Percentiles rank a stretch among this genome's conserved stretches.
These are phyloP conservation scores for Geoglossum cookeanum DNA, from an alignment of 2,329 filamentous ascomycete genomes.

Conservation along the genomic window DNA sequence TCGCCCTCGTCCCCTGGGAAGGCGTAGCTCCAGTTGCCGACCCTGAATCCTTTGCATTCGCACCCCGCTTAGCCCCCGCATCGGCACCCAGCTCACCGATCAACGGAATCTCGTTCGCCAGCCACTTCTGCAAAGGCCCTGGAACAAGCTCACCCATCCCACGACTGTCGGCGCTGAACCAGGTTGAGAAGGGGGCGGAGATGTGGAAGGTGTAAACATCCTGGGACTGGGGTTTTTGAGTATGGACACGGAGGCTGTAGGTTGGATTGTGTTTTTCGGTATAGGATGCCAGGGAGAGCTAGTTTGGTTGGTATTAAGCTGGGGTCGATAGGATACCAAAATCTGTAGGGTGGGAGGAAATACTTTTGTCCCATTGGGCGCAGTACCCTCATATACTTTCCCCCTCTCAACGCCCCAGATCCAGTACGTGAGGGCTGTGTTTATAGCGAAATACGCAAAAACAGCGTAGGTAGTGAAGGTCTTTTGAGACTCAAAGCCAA, in stretches of 20 bases:
- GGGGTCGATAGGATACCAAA: neutral
- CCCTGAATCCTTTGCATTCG: neutral
- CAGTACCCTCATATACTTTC: slow-evolving; percentile 53
- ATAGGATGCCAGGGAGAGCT: slow-evolving; percentile 56
- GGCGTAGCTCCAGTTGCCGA: neutral
- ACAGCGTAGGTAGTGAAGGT: slow-evolving; percentile 65
- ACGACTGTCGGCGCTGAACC: slow-evolving; percentile 46
- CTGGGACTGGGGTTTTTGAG: slow-evolving; percentile 19
- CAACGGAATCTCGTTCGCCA: slow-evolving; percentile 46
- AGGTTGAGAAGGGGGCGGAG: slow-evolving; percentile 46
- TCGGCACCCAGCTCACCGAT: slow-evolving; percentile 45
- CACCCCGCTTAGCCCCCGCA: neutral
- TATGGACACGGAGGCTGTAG: slow-evolving; percentile 55
- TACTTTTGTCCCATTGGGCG: slow-evolving; percentile 1
- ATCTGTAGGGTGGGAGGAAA: neutral
- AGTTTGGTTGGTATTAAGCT: neutral
- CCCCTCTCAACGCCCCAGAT: slow-evolving; percentile 67
- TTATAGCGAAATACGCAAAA: slow-evolving; percentile 57
- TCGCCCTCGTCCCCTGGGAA: neutral
- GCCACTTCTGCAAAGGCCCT: slow-evolving; percentile 58
- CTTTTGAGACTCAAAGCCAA: slow-evolving; percentile 77
- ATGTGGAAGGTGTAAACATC: slow-evolving; percentile 29
- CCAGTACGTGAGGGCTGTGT: slow-evolving; percentile 65
- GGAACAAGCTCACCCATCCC: slow-evolving; percentile 50
- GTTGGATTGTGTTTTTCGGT: slow-evolving; percentile 63